Base-by-base conservation (phyloP, 2,329 filamentous ascomycete species). In the Fusarium sp. region DNA sequence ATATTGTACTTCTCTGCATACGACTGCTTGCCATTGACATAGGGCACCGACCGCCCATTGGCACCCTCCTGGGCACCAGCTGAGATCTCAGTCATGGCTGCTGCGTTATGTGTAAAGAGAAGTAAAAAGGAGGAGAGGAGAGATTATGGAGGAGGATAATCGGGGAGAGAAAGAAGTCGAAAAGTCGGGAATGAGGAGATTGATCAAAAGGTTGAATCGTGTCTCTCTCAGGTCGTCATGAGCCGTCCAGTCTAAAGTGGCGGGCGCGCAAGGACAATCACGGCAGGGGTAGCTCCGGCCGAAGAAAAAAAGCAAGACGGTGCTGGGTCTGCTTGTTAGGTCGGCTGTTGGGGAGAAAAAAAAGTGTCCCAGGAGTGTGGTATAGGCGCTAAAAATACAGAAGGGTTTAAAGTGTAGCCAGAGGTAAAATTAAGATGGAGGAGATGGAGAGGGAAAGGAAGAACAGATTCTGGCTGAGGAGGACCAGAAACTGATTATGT, bases 1-100 rank as follows among this genome's bases (percentile, higher is more conserved):
- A 99, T 82, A 72, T 92, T 90, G 85, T 93, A 89, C 83, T 92
- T 93, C 74, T 93, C 90, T 72, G 93, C 89, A 79, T 92, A 94
- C 59, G 91, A 90, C 77, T 87, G 81, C 72, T 85, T 85, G 82
- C 87, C 87, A 74, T 90, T 90, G 72, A 80, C 72, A 54, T 84
- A 78, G 55, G 87, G 85, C 55, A 87, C 85, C 50, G 83, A 82
- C 75, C 82, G 81, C 77, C 83, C 83, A 72, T 81, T 84, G 72
- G 76, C 75, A 76, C 81, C 80, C 70, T 81, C 81, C 61, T 73
- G 72, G 72, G 79, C 75, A 72, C 78, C 76, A 74, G 66, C 79
- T 73, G 81, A 81, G 72, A 80, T 79, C 76, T 86, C 82, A 71
- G 84, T 80, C 87, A 89, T 88, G 74, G 71, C 80, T 76, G 63